A percentile compares a stretch with the other conserved stretches of the same genome.
Evolutionary conservation across 306 rosid genomes (phyloP).

Genomic region (Styphnolobium japonicum): DNA sequence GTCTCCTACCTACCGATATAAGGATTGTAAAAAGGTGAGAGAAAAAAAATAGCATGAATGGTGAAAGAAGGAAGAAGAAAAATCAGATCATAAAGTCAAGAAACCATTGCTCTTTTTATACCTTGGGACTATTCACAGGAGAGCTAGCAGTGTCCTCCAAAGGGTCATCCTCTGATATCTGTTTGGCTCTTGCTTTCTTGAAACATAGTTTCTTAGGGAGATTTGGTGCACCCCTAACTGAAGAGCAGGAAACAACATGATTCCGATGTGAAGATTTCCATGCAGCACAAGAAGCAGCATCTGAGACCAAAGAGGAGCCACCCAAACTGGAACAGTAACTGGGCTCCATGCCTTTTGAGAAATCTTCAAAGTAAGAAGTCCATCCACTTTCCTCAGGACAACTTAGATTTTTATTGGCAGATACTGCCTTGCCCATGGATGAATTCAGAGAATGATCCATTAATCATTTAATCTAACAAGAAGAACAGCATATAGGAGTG

Average conservation of each 20-base stretch:
- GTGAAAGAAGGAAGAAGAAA: background rate
- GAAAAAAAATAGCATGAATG: background rate
- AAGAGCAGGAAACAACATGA: background rate
- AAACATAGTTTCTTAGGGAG: conserved; percentile 43
- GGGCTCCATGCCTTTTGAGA: conserved; percentile 37
- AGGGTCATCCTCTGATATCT: conserved; percentile 53
- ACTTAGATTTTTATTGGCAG: conserved; percentile 11
- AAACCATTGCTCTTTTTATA: background rate
- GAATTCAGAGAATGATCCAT: conserved; percentile 60
- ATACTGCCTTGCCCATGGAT: conserved; percentile 34
- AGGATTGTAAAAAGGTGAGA: background rate
- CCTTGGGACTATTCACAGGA: conserved; percentile 93
- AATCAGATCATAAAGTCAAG: background rate
- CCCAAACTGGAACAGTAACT: conserved; percentile 37
- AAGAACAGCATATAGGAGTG: background rate
- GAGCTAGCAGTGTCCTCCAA: conserved; percentile 97
- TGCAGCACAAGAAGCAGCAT: conserved; percentile 87
- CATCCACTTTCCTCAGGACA: conserved; percentile 79
- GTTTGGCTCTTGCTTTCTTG: conserved; percentile 60
- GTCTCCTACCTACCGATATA: conserved; percentile 51
- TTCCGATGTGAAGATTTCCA: conserved; percentile 46
- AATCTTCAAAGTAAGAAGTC: conserved; percentile 83
- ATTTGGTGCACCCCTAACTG: conserved; percentile 15
- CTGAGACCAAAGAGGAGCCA: conserved; percentile 77
- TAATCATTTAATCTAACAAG: conserved; percentile 22